Evolutionary conservation across 192 early-diverging fungal species (phyloP).

Genomic region (Backusella westeae): DNA sequence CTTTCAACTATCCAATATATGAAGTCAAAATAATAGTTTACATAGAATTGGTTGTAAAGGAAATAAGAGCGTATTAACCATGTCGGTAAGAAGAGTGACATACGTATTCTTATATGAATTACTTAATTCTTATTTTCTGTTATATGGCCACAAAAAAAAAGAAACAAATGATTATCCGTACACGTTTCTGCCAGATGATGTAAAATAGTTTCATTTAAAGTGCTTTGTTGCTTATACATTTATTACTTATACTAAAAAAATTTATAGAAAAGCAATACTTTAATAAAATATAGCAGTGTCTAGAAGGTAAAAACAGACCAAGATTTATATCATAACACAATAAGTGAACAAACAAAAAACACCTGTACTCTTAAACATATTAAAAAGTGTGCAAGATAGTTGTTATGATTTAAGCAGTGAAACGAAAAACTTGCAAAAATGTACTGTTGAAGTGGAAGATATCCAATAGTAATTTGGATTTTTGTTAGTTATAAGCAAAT

Average conservation of each 20-base stretch:
- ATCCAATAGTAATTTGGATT: background rate
- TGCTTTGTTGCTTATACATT: background rate
- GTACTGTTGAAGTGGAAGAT: background rate
- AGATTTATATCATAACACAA: too few relatives aligned
- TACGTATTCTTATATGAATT: too few relatives aligned
- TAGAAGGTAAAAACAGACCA: too few relatives aligned
- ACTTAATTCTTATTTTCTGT: too few relatives aligned
- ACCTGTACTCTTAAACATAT: background rate
- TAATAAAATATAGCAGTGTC: too few relatives aligned
- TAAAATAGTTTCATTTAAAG: background rate
- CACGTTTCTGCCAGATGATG: background rate
- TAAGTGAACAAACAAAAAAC: background rate
- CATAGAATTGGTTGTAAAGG: background rate
- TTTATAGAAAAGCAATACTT: background rate
- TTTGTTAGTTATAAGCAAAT: background rate
- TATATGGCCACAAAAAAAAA: background rate
- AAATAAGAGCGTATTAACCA: background rate
- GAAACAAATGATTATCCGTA: background rate
- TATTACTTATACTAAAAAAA: background rate
- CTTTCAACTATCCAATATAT: background rate
- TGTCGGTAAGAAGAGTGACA: too few relatives aligned
- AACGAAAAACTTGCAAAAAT: background rate
- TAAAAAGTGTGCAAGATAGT: background rate
- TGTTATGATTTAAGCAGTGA: background rate
- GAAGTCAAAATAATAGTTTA: background rate